Base-by-base conservation (phyloP, 1,284 basidiomycete genomes). In the Cryptococcus sp. region DNA sequence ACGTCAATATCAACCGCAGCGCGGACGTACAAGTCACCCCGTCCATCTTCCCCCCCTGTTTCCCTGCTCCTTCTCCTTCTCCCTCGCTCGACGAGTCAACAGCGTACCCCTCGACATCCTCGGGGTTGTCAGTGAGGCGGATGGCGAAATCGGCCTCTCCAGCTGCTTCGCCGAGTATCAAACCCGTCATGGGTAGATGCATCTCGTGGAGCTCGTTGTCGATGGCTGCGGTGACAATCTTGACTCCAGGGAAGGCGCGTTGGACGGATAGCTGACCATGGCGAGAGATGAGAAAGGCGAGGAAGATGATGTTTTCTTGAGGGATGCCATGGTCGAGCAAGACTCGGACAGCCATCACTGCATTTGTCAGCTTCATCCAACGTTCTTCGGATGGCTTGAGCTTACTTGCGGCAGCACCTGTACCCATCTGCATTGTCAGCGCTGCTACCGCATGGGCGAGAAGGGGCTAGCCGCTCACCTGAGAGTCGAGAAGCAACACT, bases 321-420 rank as follows among this genome's bases (percentile, higher is more conserved):
- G 62, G 80, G 7, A 97, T 84, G n/a, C 93, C 92, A 63, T 98
- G 94, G 66, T 98, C 94, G 23, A 97, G 79, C 16, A 97, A 76
- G 4, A 95, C 82, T n/a, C 94, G 84, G 50, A 98, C 87, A 0
- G 91, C 87, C 94, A 97, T 97, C 71, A 78, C 68, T 49, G 69
- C 64, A 7, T 12, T n/a, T n/a, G 34, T 45, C 21, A 45, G 34
- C 28, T 23, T 21, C 12, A 22, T 34, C 7, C 4, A 9, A n/a
- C 19, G n/a, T 18, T 24, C 10, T 21, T 26, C 41, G 4, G 4
- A 18, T 3, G 22, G 6, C 37, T 6, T 18, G 23, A 38, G 2
- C 69, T 58, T 28, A 73, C 69, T 85, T 0, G 89, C 92, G 4
- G 93, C 84, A 0, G 94, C 93, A 2, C 86, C 94, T 0, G 93